These are phyloP conservation scores for Martensiomyces pterosporus DNA, from an alignment of 192 early-diverging fungal genomes.

Conservation along the genomic window DNA sequence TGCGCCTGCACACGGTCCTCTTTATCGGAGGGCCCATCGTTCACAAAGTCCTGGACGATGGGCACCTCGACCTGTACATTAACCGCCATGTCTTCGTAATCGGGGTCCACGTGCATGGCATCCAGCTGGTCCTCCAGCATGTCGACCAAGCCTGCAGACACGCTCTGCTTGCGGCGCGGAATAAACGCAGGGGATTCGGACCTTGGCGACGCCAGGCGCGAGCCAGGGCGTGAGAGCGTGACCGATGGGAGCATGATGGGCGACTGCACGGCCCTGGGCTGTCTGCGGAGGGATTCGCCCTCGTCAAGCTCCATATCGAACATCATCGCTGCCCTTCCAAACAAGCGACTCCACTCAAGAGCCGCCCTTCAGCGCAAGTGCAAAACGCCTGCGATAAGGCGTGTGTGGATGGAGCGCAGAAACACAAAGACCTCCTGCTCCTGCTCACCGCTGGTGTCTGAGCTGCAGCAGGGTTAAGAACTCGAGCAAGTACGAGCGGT, in stretches of 20 bases:
- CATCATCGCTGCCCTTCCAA: slow-evolving; percentile 24
- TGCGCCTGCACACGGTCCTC: too few relatives aligned
- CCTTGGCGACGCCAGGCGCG: slow-evolving; percentile 24
- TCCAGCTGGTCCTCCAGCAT: slow-evolving; percentile 49
- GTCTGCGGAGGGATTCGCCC: slow-evolving; percentile 1
- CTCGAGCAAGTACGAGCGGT: slow-evolving; percentile 14
- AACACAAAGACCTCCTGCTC: too few relatives aligned
- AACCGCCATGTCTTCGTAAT: slow-evolving; percentile 45
- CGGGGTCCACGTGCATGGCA: slow-evolving; percentile 34
- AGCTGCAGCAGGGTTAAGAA: slow-evolving; percentile 25
- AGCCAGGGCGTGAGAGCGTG: slow-evolving; percentile 31
- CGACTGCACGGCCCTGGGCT: slow-evolving; percentile 3
- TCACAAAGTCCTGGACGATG: slow-evolving; percentile 42
- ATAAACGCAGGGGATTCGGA: slow-evolving; percentile 17
- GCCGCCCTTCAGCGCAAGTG: too few relatives aligned
- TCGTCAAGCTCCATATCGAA: slow-evolving; percentile 49
- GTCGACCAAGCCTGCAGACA: slow-evolving; percentile 27
- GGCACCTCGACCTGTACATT: slow-evolving; percentile 44
- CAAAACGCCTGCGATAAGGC: too few relatives aligned
- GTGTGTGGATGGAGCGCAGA: too few relatives aligned
- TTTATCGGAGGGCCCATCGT: slow-evolving; percentile 15
- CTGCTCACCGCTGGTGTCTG: slow-evolving; percentile 12
- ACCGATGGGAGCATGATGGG: slow-evolving; percentile 33
- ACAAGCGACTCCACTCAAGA: too few relatives aligned
- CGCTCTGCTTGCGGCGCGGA: slow-evolving; percentile 31